Conservation (phyloP, 2,329 filamentous ascomycete species). For the Neofusicoccum ribis region DNA sequence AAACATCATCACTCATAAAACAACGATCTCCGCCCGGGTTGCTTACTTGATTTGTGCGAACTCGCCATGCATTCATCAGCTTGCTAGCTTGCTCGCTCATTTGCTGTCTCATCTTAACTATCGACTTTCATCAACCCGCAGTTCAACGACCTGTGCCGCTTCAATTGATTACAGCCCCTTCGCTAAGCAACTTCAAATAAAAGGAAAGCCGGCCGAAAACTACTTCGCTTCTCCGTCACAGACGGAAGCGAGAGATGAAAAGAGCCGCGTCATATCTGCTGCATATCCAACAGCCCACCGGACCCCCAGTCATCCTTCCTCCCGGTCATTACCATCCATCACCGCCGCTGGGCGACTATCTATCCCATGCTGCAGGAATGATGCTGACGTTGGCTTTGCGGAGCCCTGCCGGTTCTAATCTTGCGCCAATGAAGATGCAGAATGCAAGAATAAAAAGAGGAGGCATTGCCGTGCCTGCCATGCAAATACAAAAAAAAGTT, state of each 20-base stretch:
- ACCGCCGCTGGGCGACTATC: neutral
- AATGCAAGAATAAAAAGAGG: neutral
- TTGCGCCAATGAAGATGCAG: constrained; percentile 13
- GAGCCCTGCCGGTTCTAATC: constrained; percentile 1
- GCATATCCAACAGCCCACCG: neutral
- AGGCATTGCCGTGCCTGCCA: neutral
- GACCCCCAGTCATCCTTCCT: neutral
- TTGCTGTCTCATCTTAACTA: constrained; percentile 6
- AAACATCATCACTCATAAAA: neutral
- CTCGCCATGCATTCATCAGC: neutral
- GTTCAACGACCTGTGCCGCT: neutral
- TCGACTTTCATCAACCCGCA: neutral
- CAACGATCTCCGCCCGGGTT: neutral
- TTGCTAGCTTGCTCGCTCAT: neutral
- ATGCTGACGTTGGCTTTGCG: neutral
- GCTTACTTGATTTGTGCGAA: constrained; percentile 4
- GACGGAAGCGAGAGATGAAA: neutral
- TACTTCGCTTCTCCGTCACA: neutral
- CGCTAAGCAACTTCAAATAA: neutral
- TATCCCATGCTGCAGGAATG: neutral
- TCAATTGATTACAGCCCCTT: neutral
- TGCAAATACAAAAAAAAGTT: neutral
- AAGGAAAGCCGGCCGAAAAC: neutral
- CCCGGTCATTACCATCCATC: neutral
- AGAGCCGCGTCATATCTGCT: neutral